These are phyloP conservation scores for Silene coronaria DNA, from an alignment of 179 eudicot genomes.

Conservation along the genomic window DNA sequence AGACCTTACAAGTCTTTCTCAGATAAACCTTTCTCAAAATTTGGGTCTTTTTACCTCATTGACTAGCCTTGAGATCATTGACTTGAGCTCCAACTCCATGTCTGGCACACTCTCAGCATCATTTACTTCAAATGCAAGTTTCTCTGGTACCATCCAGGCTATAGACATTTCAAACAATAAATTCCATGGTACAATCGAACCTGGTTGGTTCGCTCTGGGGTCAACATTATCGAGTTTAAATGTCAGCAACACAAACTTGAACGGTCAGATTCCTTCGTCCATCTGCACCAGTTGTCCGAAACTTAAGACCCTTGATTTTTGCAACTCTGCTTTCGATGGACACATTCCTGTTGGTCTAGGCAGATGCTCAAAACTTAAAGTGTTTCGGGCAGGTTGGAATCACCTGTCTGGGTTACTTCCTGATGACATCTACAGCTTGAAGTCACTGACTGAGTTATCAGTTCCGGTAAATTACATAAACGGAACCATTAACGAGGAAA, in stretches of 20 bases:
- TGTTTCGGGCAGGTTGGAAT: conserved; percentile 56
- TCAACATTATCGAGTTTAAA: conserved; percentile 38
- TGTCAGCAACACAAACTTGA: conserved; percentile 53
- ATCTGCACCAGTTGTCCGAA: conserved; percentile 38
- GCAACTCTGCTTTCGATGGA: conserved; percentile 44
- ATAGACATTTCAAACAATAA: conserved; percentile 59
- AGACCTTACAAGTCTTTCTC: conserved; percentile 43
- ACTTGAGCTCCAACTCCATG: too few relatives aligned
- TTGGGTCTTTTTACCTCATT: not conserved
- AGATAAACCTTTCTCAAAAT: conserved; percentile 60
- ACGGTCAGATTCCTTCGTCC: conserved; percentile 44
- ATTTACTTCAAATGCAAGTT: too few relatives aligned
- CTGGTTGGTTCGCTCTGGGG: conserved; percentile 32
- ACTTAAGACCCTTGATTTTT: conserved; percentile 51
- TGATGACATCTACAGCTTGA: conserved; percentile 35
- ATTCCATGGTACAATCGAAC: conserved; percentile 40
- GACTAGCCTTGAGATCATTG: too few relatives aligned
- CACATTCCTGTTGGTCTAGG: conserved; percentile 45
- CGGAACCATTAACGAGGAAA: conserved; percentile 37
- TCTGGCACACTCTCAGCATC: too few relatives aligned
- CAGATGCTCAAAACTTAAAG: conserved; percentile 42
- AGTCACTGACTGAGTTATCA: conserved; percentile 40
- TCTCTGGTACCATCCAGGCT: not conserved
- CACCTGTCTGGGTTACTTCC: conserved; percentile 50
- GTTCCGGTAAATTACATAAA: conserved; percentile 52